A percentile compares a stretch with the other conserved stretches of the same genome.
Evolutionary conservation across 257 asterid species (phyloP).

Genomic region (Ajuga chamaepitys): DNA sequence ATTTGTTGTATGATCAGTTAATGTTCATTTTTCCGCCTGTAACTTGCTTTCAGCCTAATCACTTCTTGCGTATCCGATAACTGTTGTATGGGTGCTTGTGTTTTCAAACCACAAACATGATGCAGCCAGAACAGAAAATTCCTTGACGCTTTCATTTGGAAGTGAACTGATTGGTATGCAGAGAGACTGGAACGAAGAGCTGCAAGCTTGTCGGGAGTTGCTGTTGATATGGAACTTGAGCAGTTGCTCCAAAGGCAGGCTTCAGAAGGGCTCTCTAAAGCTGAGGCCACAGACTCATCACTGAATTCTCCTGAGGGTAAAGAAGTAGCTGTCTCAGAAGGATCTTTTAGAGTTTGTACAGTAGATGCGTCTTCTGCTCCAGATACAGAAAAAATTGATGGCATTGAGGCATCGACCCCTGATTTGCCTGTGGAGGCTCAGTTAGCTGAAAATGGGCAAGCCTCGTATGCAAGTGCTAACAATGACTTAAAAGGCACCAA

Average conservation of each 20-base stretch:
- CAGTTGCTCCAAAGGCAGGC: slow-evolving; percentile 50
- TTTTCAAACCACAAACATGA: slow-evolving; percentile 84
- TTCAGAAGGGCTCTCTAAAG: slow-evolving; percentile 38
- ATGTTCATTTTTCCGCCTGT: not conserved
- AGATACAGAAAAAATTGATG: slow-evolving; percentile 30
- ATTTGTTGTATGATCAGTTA: slow-evolving; percentile 1
- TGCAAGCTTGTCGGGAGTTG: slow-evolving; percentile 93
- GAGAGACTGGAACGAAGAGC: slow-evolving; percentile 97
- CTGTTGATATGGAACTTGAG: slow-evolving; percentile 79
- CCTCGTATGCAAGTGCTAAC: slow-evolving; percentile 95
- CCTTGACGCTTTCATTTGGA: slow-evolving; percentile 80
- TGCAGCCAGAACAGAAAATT: slow-evolving; percentile 91
- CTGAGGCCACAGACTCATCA: slow-evolving; percentile 24
- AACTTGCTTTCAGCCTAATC: not conserved
- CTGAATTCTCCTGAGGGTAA: slow-evolving; percentile 32
- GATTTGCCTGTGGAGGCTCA: slow-evolving; percentile 55
- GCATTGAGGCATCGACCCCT: slow-evolving; percentile 26
- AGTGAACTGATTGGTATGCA: slow-evolving; percentile 98
- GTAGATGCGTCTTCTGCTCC: slow-evolving; percentile 28
- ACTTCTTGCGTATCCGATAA: slow-evolving; percentile 1
- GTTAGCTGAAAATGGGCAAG: slow-evolving; percentile 95
- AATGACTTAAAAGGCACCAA: slow-evolving; percentile 96
- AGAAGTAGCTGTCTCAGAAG: slow-evolving; percentile 27
- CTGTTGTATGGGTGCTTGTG: slow-evolving; percentile 17
- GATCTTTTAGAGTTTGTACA: slow-evolving; percentile 18